Base-by-base conservation (phyloP, 306 rosid species). In the Glycine soja region DNA sequence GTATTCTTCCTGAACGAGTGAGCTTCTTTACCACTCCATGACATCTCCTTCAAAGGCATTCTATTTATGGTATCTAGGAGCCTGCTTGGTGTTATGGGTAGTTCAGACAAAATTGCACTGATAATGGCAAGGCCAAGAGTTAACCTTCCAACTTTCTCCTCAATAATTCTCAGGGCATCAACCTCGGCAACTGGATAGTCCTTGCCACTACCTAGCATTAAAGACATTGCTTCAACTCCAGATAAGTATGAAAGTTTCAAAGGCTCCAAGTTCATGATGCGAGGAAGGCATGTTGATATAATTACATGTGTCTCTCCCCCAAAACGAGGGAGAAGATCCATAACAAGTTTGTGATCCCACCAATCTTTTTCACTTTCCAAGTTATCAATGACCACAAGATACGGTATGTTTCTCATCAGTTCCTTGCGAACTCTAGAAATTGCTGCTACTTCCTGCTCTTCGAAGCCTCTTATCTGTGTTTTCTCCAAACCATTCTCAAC, bases 311-410 rank as follows among this genome's bases (percentile, higher is more conserved):
- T 87, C 75, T 94, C 97, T 12, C 95, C 97, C 0, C 98, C 94
- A 70, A 90, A 94, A 40, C 97, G 97, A 19, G 98, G 98, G 72
- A 94, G 98, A 78, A 94, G 97, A 80, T 94, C 98, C 98, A 94
- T 92, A 38, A 94, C 91, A 40, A 84, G 91, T 78, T 86, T 91
- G 84, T 87, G 95, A 85, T 92, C 95, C 98, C 98, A 94, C 98
- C 98, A 94, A 85, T 94, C 98, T 75, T 89, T 91, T 86, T 92
- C 98, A 56, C 95, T 88, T 54, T 94, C 98, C 87, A 94, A 83
- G 82, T 94, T 94, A 80, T 94, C 98, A 34, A 94, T 92, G 68
- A 94, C 76, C 69, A 94, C 87, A 85, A 94, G 83, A 88, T 89
- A 94, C 0, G 98, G 98, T 56, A 94, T 83, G 88, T 88, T 92